Evolutionary conservation across 768 basidiomycete species (phyloP), one percentile per base, ranked within the genome.

Genomic region (Sutorius australiensis): DNA sequence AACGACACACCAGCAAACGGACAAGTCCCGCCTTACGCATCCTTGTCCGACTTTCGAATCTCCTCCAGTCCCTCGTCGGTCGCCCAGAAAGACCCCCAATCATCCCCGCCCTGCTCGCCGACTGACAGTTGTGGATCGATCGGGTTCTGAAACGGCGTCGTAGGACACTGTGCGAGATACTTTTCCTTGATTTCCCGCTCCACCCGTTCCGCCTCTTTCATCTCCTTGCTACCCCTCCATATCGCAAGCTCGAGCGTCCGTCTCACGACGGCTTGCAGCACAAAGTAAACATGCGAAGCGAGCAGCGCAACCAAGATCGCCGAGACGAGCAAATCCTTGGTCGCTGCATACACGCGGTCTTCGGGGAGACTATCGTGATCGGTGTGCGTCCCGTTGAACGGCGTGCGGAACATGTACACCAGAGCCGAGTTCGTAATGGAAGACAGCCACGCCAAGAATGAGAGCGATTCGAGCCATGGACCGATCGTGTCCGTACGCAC

Each of bases 401-500:
- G 64, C 31, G 86, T 82, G 13, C 79, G 83, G 78, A 97, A 95
- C 59, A 97, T 83, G 73, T 92, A 94, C 46, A 95, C 87, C 49
- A 99, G 82, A 7, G 94, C 87, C 0, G 92, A 79, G 70, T 95
- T 97, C 28, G 87, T 92, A 30, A 98, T 74, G 0, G 93, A 86
- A 5, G 86, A 85, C 46, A 95, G 75, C 93, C 94, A 98, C 12
- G 92, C 81, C 66, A 99, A 78, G 75, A 92, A 87, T 6, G 86
- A 82, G 54, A 99, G 76, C 12, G 86, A 82, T 47, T 95, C 86
- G 39, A 98, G 81, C 95, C 95, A 99, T 0, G 93, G 89, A 0
- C 95, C 95, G 54, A 98, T 92, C 11, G 88, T 87, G 61, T 95
- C 93, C 3, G 89, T 87, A 19, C 95, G 84, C n/a, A 76, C 70